Evolutionary conservation across 1,139 yeast genomes (phyloP), one percentile per base, ranked within the genome.

Genomic region (Taphrina deformans): DNA sequence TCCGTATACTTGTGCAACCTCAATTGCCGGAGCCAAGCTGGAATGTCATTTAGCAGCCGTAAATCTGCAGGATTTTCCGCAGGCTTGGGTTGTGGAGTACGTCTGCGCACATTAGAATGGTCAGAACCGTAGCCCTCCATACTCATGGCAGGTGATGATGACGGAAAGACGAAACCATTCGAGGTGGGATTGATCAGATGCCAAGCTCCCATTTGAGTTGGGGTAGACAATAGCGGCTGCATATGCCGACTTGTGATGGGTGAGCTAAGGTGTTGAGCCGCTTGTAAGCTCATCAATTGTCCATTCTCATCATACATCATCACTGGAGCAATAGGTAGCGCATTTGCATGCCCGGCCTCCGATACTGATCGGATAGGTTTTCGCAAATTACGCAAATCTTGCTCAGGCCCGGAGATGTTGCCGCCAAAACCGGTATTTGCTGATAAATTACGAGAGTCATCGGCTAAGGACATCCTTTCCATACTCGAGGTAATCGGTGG

Each of bases 1-100:
- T 87, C 93, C 3, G 98, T 92, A 77, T 93, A 93, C 77, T 93
- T 93, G 79, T 93, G 99, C 72, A 93, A 80, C 69, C 99, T 80
- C 69, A 93, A 79, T 23, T 92, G 82, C 75, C 96, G 87, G 75
- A 93, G 80, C 99, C 99, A 93, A 2, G 89, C 88, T 2, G 97
- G 96, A 65, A 93, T 85, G 74, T 93, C 95, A 68, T 81, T 79
- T 72, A 91, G 79, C 68, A 89, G 77, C 65, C 84, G 85, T 45
- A 67, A 69, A 23, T 70, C 71, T 9, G 68, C 65, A 1, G 70
- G 68, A 12, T 66, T 60, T 44, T 66, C 68, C 10, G 45, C 46
- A 4, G 59, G 64, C 26, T 66, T 66, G 21, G 63, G 26, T 12
- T 46, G 27, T 12, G 66, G 55, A 7, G 35, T 16, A 6, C 67